Percentiles rank a stretch among this genome's conserved stretches.
phyloP scores from a whole-genome alignment of 306 rosid genomes.

The Pueraria montana region DNA sequence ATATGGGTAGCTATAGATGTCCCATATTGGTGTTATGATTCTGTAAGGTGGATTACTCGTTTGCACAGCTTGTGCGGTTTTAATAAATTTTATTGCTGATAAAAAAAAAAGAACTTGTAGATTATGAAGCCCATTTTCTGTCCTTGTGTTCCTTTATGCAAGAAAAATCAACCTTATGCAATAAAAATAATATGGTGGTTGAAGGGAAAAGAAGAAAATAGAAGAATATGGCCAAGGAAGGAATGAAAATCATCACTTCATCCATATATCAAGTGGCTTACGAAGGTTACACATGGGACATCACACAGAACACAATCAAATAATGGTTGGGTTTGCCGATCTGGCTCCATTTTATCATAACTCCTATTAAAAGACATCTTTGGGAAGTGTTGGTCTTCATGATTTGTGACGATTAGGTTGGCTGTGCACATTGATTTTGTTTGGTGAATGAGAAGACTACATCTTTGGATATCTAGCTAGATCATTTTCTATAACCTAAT shows the following conservation, averaged over 20 bases:
- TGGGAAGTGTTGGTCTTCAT: conserved; percentile 95
- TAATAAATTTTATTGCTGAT: too few relatives aligned
- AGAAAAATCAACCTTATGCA: conserved; percentile 41
- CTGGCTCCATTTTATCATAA: conserved; percentile 46
- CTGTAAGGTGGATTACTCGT: too few relatives aligned
- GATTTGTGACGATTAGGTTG: conserved; percentile 87
- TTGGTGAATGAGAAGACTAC: conserved; percentile 95
- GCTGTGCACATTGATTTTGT: conserved; percentile 93
- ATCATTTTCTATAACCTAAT: conserved; percentile 91
- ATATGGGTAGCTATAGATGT: too few relatives aligned
- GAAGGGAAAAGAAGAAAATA: conserved; percentile 1
- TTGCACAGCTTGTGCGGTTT: too few relatives aligned
- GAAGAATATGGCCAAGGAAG: conserved; percentile 19
- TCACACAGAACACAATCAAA: conserved; percentile 93
- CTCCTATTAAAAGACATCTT: conserved; percentile 69
- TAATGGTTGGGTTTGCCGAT: conserved; percentile 58
- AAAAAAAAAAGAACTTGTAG: conserved; percentile 61
- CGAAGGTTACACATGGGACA: conserved; percentile 96
- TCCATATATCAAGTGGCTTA: conserved; percentile 97
- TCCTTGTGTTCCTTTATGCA: conserved; percentile 75
- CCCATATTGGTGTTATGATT: too few relatives aligned
- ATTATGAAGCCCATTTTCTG: conserved; percentile 83
- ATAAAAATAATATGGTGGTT: conserved; percentile 1
- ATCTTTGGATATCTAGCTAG: too few relatives aligned
- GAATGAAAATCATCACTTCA: conserved; percentile 72